Evolutionary conservation across 805 yeast species (phyloP).

Genomic region (Saccharomyces mikatae): DNA sequence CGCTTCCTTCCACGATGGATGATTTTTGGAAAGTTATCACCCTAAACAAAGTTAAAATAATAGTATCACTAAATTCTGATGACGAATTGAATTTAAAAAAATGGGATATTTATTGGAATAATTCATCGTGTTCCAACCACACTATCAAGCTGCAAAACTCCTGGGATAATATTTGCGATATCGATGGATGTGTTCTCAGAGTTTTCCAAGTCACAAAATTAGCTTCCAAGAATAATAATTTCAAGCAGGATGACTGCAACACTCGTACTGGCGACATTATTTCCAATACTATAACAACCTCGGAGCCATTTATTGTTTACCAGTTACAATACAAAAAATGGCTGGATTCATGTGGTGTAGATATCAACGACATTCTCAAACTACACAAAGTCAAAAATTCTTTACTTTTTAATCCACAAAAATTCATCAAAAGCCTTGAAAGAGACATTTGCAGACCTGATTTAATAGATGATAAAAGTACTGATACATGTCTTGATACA

Average conservation of each 20-base stretch:
- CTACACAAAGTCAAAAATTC: constrained; percentile 28
- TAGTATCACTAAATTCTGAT: constrained; percentile 70
- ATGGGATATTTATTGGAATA: constrained; percentile 77
- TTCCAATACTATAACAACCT: constrained; percentile 1
- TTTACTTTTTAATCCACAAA: constrained; percentile 4
- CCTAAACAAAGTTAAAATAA: constrained; percentile 55
- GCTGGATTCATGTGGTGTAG: constrained; percentile 75
- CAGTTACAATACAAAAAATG: constrained; percentile 74
- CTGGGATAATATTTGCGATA: constrained; percentile 22
- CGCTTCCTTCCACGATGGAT: constrained; percentile 62
- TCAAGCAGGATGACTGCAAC: constrained; percentile 19
- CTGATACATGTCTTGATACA: not conserved
- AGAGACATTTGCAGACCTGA: not conserved
- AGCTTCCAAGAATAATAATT: constrained; percentile 7
- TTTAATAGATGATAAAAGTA: not conserved
- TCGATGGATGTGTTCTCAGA: constrained; percentile 31
- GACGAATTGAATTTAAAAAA: constrained; percentile 67
- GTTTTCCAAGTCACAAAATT: constrained; percentile 18
- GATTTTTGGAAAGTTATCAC: constrained; percentile 86
- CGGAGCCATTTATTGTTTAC: constrained; percentile 39
- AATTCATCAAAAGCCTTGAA: not conserved
- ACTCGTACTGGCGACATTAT: constrained; percentile 2
- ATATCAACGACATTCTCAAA: constrained; percentile 28
- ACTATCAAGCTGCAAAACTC: constrained; percentile 31
- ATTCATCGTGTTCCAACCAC: constrained; percentile 23